Conservation (phyloP, 2,329 filamentous ascomycete species). For the Botrytis porri region DNA sequence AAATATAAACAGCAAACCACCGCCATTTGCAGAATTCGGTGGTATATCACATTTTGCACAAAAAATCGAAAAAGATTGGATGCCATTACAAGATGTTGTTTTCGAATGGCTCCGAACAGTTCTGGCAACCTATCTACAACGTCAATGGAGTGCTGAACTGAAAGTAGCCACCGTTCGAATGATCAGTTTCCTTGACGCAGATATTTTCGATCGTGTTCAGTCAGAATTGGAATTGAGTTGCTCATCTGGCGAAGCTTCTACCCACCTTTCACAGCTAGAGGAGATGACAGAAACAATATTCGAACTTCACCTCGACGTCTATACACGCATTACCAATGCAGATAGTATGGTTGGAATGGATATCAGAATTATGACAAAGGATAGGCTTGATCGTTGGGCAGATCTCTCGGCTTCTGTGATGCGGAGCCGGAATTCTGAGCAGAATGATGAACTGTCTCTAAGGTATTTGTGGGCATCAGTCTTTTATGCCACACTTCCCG, state of each 20-base stretch:
- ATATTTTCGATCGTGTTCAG: conserved; percentile 48
- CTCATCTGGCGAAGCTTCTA: conserved; percentile 20
- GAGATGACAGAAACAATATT: conserved; percentile 60
- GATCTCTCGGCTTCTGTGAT: conserved; percentile 55
- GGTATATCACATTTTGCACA: conserved; percentile 53
- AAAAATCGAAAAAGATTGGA: conserved; percentile 49
- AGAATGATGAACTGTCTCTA: conserved; percentile 45
- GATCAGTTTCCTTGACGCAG: conserved; percentile 47
- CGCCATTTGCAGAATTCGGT: conserved; percentile 50
- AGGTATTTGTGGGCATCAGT: conserved; percentile 66
- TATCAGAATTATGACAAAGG: conserved; percentile 52
- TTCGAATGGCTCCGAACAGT: conserved; percentile 57
- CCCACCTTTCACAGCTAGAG: conserved; percentile 41
- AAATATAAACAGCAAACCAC: conserved; percentile 45
- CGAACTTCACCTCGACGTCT: conserved; percentile 66
- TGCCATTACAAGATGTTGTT: conserved; percentile 54
- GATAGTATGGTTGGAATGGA: conserved; percentile 52
- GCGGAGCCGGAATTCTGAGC: conserved; percentile 28
- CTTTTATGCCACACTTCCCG: conserved; percentile 56
- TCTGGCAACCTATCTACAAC: conserved; percentile 50
- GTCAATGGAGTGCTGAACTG: conserved; percentile 56
- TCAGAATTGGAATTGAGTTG: conserved; percentile 41
- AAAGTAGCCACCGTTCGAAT: conserved; percentile 57
- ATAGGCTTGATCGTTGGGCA: conserved; percentile 60
- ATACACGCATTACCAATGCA: conserved; percentile 59